phyloP scores from a whole-genome alignment of 2,329 filamentous ascomycete genomes.

The Aspergillus quadricinctus region DNA sequence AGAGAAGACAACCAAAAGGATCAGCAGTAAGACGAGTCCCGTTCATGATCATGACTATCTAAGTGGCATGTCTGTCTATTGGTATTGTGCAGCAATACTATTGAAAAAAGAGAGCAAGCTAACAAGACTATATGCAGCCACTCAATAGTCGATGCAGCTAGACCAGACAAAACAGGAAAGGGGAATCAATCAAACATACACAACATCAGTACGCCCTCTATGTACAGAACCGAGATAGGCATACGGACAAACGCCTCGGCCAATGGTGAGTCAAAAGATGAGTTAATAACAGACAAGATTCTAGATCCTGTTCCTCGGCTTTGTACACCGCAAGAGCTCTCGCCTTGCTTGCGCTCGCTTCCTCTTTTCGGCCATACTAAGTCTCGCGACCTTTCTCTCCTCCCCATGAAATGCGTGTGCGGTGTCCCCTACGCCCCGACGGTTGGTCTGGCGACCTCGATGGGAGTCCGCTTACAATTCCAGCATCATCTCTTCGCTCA shows the following conservation, averaged over 20 bases:
- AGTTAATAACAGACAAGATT: not conserved
- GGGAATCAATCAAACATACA: not conserved
- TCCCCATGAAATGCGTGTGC: constrained; percentile 39
- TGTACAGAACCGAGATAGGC: not conserved
- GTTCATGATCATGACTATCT: too few relatives aligned
- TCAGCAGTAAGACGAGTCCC: too few relatives aligned
- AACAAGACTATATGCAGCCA: not conserved
- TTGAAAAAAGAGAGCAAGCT: not conserved
- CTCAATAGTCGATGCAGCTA: not conserved
- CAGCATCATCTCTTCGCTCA: constrained; percentile 15
- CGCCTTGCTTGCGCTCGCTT: not conserved
- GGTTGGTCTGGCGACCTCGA: constrained; percentile 11
- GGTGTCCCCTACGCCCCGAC: constrained; percentile 13
- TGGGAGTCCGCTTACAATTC: constrained; percentile 4
- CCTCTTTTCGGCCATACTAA: not conserved
- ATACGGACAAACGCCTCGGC: not conserved
- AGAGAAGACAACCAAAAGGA: too few relatives aligned
- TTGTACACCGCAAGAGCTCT: not conserved
- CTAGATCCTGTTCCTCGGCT: not conserved
- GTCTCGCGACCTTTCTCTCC: constrained; percentile 35
- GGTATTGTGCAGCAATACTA: not conserved
- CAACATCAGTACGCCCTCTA: not conserved
- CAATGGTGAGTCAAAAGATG: not conserved
- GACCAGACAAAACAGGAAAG: not conserved
- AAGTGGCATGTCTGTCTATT: too few relatives aligned